These are phyloP conservation scores for Paraphoma chrysanthemicola DNA, from an alignment of 2,329 filamentous ascomycete species.

Conservation along the genomic window DNA sequence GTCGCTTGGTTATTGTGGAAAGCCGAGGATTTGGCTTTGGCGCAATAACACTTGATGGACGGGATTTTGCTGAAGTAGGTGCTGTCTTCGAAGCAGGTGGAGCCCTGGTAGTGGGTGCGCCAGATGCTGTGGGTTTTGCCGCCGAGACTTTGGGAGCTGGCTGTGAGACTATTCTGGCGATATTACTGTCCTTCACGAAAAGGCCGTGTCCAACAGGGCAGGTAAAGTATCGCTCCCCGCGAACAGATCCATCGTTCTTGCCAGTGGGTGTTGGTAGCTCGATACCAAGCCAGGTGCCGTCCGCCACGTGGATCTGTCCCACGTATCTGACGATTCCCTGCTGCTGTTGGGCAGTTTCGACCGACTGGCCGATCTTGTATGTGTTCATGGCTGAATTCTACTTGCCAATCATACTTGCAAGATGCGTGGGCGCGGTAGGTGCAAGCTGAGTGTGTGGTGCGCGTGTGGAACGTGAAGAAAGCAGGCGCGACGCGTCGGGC, in stretches of 20 bases:
- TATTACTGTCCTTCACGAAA: slow-evolving; percentile 79
- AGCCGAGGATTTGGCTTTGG: slow-evolving; percentile 19
- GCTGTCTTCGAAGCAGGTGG: no score
- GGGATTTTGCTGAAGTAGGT: slow-evolving; percentile 12
- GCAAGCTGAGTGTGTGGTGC: background rate
- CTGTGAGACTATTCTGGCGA: slow-evolving; percentile 60
- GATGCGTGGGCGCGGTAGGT: background rate
- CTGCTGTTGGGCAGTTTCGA: slow-evolving; percentile 81
- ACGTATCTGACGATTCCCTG: slow-evolving; percentile 80
- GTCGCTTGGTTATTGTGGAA: slow-evolving; percentile 25
- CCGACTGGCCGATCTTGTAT: slow-evolving; percentile 67
- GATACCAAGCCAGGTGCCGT: slow-evolving; percentile 87
- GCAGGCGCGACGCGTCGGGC: slow-evolving; percentile 19
- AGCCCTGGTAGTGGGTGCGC: no score
- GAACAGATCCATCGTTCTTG: slow-evolving; percentile 93
- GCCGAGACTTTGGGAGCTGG: slow-evolving; percentile 47
- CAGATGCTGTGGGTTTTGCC: background rate
- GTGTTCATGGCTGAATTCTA: slow-evolving; percentile 29
- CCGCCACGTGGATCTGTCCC: slow-evolving; percentile 80
- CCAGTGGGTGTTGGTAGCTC: slow-evolving; percentile 82
- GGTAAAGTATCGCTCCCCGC: slow-evolving; percentile 87
- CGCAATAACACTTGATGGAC: slow-evolving; percentile 31
- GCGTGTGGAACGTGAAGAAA: background rate
- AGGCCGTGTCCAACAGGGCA: slow-evolving; percentile 77
- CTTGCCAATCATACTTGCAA: slow-evolving; percentile 8